Evolutionary conservation across 345 rosid species (phyloP).

Genomic region (Hypericum perforatum): DNA sequence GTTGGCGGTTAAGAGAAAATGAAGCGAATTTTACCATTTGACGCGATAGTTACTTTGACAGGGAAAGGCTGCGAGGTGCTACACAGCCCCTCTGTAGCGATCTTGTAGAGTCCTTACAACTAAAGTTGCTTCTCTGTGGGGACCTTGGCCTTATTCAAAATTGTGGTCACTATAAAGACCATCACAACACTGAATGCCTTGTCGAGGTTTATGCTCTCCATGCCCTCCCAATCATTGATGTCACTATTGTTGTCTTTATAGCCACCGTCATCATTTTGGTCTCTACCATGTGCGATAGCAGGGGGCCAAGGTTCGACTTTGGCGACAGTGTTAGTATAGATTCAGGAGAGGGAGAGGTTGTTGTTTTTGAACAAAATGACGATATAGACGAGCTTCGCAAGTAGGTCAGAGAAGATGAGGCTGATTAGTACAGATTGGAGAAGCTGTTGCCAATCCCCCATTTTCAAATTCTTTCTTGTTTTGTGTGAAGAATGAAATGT

Average conservation of each 20-base stretch:
- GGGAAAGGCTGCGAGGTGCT: constrained; percentile 78
- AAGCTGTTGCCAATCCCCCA: constrained; percentile 75
- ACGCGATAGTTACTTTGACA: constrained; percentile 82
- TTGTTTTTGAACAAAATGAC: constrained; percentile 73
- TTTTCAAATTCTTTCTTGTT: neutral
- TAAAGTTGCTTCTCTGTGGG: constrained; percentile 56
- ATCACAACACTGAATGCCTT: constrained; percentile 82
- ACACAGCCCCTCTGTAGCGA: constrained; percentile 86
- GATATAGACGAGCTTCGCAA: constrained; percentile 83
- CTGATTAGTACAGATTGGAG: constrained; percentile 68
- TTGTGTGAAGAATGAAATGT: too few species aligned
- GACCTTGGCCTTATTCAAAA: constrained; percentile 50
- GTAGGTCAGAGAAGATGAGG: constrained; percentile 69
- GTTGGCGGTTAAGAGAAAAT: neutral
- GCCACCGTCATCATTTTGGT: constrained; percentile 45
- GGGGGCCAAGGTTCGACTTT: constrained; percentile 26
- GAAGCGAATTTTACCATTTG: constrained; percentile 45
- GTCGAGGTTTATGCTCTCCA: constrained; percentile 84
- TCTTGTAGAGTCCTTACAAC: constrained; percentile 79
- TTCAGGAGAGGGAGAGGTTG: constrained; percentile 35
- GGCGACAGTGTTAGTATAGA: constrained; percentile 1
- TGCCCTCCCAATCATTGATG: constrained; percentile 90
- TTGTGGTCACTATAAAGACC: constrained; percentile 54
- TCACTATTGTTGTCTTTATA: constrained; percentile 19
- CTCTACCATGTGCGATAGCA: constrained; percentile 81